phyloP scores from a whole-genome alignment of 2,329 filamentous ascomycete species.

The Neoascochyta sp. region DNA sequence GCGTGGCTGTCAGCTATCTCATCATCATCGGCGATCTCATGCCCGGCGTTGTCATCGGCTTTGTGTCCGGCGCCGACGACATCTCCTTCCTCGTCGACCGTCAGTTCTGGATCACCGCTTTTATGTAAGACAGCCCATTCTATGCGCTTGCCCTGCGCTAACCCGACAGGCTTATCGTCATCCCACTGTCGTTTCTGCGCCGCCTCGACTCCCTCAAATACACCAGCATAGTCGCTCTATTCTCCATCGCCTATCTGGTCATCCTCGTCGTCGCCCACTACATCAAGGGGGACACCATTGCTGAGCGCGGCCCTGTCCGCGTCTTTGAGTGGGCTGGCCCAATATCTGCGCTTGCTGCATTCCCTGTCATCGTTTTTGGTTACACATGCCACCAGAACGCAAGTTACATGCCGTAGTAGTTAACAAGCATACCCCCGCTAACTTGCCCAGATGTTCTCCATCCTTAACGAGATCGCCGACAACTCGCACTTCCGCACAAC shows the following conservation, averaged over 20 bases:
- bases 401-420: conserved; percentile 34
- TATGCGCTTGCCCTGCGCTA: conserved; percentile 4
- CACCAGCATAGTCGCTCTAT: conserved; percentile 83
- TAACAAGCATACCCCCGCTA: no score
- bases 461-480: conserved; percentile 88
- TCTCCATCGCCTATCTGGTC: conserved; percentile 92
- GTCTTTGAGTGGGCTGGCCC: conserved; percentile 75
- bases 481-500: conserved; percentile 76
- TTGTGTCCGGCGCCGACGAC: conserved; percentile 61
- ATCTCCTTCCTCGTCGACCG: conserved; percentile 78
- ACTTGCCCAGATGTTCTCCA: conserved; percentile 82
- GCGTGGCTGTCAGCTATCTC: conserved; percentile 92
- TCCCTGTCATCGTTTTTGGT: conserved; percentile 97
- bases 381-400: conserved; percentile 99
- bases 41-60: conserved; percentile 86
- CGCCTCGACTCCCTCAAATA: conserved; percentile 95
- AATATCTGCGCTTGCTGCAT: conserved; percentile 73
- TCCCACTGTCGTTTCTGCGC: conserved; percentile 87
- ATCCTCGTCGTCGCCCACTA: conserved; percentile 93
- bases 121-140: conserved; percentile 62
- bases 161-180: conserved; percentile 70
- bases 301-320: conserved; percentile 69
- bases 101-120: conserved; percentile 96
- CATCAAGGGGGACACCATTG: conserved; percentile 68
- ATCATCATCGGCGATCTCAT: conserved; percentile 99